Evolutionary conservation across 352 stramenopile genomes (phyloP).

Genomic region (Peronosclerospora sorghi): DNA sequence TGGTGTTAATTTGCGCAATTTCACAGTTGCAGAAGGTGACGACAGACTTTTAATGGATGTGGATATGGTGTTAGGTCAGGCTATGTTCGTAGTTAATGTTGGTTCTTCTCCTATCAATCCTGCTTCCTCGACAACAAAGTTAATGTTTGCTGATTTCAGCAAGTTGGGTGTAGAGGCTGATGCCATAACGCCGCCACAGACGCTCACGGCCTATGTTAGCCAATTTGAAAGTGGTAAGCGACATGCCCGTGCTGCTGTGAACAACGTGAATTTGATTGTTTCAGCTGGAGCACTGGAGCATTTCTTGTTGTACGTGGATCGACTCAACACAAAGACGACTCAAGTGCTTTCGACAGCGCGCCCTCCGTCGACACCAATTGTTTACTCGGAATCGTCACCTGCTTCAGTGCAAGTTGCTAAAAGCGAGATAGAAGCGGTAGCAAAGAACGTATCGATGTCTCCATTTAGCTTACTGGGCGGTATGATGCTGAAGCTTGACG

Average conservation of each 20-base stretch:
- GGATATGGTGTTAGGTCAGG: conserved; percentile 34
- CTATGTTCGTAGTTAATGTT: conserved; percentile 42
- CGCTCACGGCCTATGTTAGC: conserved; percentile 31
- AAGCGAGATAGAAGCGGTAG: conserved; percentile 22
- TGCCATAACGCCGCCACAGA: conserved; percentile 22
- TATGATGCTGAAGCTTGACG: conserved; percentile 38
- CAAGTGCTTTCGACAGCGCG: conserved; percentile 37
- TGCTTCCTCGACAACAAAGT: conserved; percentile 30
- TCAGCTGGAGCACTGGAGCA: conserved; percentile 38
- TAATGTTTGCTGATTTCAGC: conserved; percentile 49
- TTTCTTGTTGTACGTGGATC: conserved; percentile 57
- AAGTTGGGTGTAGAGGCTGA: conserved; percentile 18
- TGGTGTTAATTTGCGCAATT: conserved; percentile 32
- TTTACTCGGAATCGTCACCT: conserved; percentile 21
- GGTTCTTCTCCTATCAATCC: conserved; percentile 22
- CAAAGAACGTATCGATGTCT: conserved; percentile 40
- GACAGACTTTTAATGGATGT: conserved; percentile 40
- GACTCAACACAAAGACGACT: conserved; percentile 36
- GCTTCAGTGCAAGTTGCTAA: conserved; percentile 16
- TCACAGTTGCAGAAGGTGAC: conserved; percentile 29
- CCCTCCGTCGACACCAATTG: conserved; percentile 18
- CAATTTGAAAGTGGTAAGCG: conserved; percentile 41
- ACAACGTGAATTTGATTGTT: conserved; percentile 36
- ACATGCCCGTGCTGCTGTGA: conserved; percentile 27
- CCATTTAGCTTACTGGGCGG: conserved; percentile 49